Conservation (phyloP, 2,329 filamentous ascomycete species). For the Mycosphaerella arachidis region DNA sequence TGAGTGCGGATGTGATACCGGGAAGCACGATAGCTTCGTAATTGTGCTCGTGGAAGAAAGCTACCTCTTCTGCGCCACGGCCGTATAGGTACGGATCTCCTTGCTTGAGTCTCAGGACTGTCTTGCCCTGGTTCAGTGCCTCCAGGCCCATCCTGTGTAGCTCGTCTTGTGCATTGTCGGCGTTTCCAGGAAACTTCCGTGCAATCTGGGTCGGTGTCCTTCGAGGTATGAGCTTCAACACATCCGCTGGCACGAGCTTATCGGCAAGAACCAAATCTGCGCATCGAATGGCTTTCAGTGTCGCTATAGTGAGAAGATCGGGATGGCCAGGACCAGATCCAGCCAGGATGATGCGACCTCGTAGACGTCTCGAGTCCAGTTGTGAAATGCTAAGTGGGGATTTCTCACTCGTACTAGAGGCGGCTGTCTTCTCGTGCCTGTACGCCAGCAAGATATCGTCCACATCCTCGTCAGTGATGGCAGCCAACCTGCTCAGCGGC, state of each 20-base stretch:
- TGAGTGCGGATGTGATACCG: constrained; percentile 83
- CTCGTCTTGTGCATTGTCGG: constrained; percentile 87
- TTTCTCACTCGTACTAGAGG: constrained; percentile 29
- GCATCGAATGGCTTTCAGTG: constrained; percentile 67
- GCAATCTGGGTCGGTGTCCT: constrained; percentile 87
- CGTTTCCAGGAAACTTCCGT: constrained; percentile 95
- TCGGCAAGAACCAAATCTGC: constrained; percentile 80
- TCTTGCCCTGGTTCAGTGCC: constrained; percentile 64
- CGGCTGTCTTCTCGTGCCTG: constrained; percentile 37
- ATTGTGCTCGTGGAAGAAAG: constrained; percentile 72
- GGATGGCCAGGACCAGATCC: constrained; percentile 92
- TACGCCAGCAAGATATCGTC: constrained; percentile 73
- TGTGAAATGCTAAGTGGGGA: constrained; percentile 25
- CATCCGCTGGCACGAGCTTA: constrained; percentile 77
- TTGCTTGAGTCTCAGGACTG: constrained; percentile 87
- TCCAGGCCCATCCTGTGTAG: constrained; percentile 73
- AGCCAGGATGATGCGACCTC: constrained; percentile 77
- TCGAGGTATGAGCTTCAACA: constrained; percentile 85
- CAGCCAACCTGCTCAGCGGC: constrained; percentile 77
- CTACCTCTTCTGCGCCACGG: constrained; percentile 85
- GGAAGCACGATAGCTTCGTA: constrained; percentile 68
- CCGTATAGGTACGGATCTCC: constrained; percentile 97
- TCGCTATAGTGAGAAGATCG: constrained; percentile 79
- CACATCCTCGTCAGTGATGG: constrained; percentile 75
- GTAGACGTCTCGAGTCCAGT: constrained; percentile 32